Base-by-base conservation (phyloP, 768 basidiomycete genomes). In the Leucosporidium creatinivorum region DNA sequence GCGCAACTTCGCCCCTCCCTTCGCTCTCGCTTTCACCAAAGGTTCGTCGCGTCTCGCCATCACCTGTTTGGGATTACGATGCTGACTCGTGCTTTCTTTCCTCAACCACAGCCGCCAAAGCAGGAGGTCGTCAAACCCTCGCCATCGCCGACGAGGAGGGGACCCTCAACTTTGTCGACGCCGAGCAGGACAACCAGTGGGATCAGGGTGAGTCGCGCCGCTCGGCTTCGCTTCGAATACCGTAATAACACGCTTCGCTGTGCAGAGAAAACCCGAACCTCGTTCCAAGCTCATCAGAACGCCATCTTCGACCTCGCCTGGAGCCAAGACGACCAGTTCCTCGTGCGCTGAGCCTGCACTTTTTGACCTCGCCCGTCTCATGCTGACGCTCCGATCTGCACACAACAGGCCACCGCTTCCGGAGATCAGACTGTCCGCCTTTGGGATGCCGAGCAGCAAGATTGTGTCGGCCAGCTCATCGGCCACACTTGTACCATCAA, bases 261-360 rank as follows among this genome's bases (percentile, higher is more conserved):
- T 25, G 39, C 26, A 49, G 48, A 51, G 30, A 28, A 13, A 2
- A 4, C 55, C 0, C 68, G 69, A 0, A 63, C 61, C 23, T 65
- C 69, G 0, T 70, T 71, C 49, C 65, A 63, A 13, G 67, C 74
- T 3, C 77, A 77, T 61, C 59, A 72, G 30, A 77, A 77, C 61
- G 76, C 77, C n/a, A 67, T 77, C 30, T 77, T 76, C 62, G 76
- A 77, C 65, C 17, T 77, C 18, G n/a, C 33, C 12, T 77, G 76
- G 76, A 71, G 70, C n/a, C 12, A 58, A 8, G 73, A 76, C 65
- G 77, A 77, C 56, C 3, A 30, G 2, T 44, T 56, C 0, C 64
- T 77, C 51, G 75, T 74, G 25, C 36, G 76, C 65, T 0, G 19
- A 1, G 17, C 25, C 5, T 7, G n/a, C 30, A 12, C n/a, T 12